Evolutionary conservation across 495 filamentous ascomycete genomes (phyloP), one percentile per base, ranked within the genome.

Genomic region (Xylaria acuta): DNA sequence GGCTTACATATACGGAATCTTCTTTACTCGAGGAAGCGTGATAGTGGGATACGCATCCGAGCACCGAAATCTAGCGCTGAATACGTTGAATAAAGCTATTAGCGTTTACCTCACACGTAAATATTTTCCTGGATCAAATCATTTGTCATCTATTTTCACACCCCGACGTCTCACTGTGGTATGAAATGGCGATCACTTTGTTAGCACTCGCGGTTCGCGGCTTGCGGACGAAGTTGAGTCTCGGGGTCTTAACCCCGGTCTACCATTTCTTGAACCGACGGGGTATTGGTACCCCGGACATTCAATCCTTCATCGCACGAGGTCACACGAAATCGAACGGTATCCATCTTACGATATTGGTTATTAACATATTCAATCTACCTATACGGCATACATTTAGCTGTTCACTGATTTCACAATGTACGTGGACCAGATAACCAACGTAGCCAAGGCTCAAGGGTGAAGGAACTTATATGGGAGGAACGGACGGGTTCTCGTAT

Each of bases 291-390:
- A 40, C 20, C n/a, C 41, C 9, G 20, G 32, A 27, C 20, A 40
- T 25, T 30, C 47, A n/a, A 41, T 40, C 65, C n/a, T 49, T 67
- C 22, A 22, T 41, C 51, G 49, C 49, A 54, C 25, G 34, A 67
- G 32, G 49, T 41, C 47, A 54, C 12, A 30, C 20, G 22, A 67
- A 34, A 41, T 67, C 64, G 34, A 36, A 56, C 22, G 51, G 18
- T 65, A 34, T 47, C 12, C 11, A 58, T 43, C 65, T 41, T 14
- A 43, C 14, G 45, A 20, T 25, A 3, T n/a, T 63, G 9, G 14
- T 41, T 16, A 12, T 38, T 49, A 32, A 18, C 9, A 66, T 40
- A 8, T 16, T 27, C 38, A 14, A 64, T 40, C 38, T 41, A 43
- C 38, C 32, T 32, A 51, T 32, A 7, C 7, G 30, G 5, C 34